phyloP scores from a whole-genome alignment of 345 rosid species.

The Iberis pinnata region DNA sequence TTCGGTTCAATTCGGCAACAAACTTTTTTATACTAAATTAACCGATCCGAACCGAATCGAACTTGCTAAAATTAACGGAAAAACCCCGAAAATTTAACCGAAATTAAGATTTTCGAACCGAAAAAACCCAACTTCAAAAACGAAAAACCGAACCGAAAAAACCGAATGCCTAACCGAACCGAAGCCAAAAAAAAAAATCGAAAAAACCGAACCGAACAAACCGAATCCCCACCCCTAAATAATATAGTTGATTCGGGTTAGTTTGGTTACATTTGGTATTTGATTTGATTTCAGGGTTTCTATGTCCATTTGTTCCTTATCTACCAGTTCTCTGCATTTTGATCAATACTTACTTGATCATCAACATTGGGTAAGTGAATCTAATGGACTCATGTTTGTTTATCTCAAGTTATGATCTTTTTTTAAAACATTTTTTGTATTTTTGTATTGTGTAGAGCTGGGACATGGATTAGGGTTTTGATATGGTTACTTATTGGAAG shows the following conservation, averaged over 20 bases:
- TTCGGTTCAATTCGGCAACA: no score
- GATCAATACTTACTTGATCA: constrained; percentile 47
- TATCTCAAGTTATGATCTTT: neutral
- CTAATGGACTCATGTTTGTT: constrained; percentile 4
- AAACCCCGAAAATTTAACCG: no score
- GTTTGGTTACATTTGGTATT: neutral
- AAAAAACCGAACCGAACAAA: no score
- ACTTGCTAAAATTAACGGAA: no score
- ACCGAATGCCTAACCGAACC: no score
- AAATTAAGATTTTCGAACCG: no score
- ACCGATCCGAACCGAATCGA: no score
- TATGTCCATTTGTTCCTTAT: constrained; percentile 54
- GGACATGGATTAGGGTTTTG: constrained; percentile 59
- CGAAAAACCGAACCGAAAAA: no score
- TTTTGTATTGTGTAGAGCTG: constrained; percentile 40
- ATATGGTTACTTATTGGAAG: constrained; percentile 56
- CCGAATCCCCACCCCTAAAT: no score
- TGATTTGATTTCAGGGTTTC: constrained; percentile 39
- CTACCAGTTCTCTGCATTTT: constrained; percentile 53
- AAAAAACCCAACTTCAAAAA: no score
- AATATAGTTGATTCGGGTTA: neutral
- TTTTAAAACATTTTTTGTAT: constrained; percentile 15
- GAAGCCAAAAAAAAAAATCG: no score
- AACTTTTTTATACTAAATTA: no score
- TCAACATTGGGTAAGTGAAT: constrained; percentile 55